These are phyloP conservation scores for Leptodontidium sp. DNA, from an alignment of 2,329 filamentous ascomycete species.

Conservation along the genomic window DNA sequence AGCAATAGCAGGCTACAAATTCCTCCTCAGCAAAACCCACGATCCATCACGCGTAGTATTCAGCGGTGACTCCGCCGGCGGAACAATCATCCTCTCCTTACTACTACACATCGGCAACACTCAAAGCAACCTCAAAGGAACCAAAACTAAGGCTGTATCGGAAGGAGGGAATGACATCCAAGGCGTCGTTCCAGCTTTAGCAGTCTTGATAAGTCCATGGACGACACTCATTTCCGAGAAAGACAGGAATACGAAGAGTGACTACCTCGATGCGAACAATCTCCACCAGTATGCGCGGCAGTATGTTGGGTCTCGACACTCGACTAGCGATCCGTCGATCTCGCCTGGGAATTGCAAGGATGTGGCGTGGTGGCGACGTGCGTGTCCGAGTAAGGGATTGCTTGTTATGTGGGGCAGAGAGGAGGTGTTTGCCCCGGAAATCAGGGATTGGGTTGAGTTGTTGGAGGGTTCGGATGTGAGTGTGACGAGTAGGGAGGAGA, in stretches of 20 bases:
- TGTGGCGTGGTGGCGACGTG: constrained; percentile 69
- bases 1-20: constrained; percentile 28
- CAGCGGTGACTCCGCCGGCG: constrained; percentile 82
- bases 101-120: constrained; percentile 67
- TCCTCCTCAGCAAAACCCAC: constrained; percentile 51
- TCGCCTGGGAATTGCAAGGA: constrained; percentile 78
- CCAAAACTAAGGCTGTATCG: not conserved
- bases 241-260: constrained; percentile 74
- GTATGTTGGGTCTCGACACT: constrained; percentile 65
- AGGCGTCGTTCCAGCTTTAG: constrained; percentile 60
- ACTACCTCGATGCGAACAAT: constrained; percentile 74
- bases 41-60: constrained; percentile 71
- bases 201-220: constrained; percentile 83
- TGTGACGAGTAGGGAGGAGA: constrained; percentile 59
- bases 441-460: constrained; percentile 64
- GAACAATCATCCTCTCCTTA: constrained; percentile 75
- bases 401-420: constrained; percentile 77
- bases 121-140: not conserved
- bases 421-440: constrained; percentile 79
- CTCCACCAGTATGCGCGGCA: constrained; percentile 75
- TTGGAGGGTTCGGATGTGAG: constrained; percentile 61
- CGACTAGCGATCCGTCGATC: constrained; percentile 61
- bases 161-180: constrained; percentile 23
- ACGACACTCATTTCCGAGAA: constrained; percentile 73
- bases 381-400: constrained; percentile 72